Conservation (phyloP, 768 basidiomycete species). For the Xerocomus brunneocitrinus region DNA sequence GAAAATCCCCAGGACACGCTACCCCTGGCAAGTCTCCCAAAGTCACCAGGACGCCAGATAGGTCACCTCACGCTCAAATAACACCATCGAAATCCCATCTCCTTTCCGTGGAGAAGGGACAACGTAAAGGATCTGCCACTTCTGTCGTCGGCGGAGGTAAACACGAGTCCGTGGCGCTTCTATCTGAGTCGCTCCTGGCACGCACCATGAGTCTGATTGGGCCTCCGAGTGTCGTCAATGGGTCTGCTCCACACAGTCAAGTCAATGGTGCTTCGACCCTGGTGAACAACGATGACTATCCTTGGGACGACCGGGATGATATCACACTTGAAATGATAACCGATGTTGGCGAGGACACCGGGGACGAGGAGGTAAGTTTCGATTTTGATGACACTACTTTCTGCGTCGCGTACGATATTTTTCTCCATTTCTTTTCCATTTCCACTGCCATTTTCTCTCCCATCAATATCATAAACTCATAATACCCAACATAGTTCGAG, state of each 20-base stretch:
- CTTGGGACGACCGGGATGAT: slow-evolving; percentile 40
- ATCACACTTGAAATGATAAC: slow-evolving; percentile 74
- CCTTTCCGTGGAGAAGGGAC: slow-evolving; percentile 13
- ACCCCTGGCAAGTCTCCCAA: slow-evolving; percentile 25
- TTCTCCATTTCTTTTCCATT: too few relatives aligned
- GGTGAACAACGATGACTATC: slow-evolving; percentile 18
- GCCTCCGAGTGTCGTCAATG: slow-evolving; percentile 18
- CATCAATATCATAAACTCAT: not conserved
- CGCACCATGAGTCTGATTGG: slow-evolving; percentile 11
- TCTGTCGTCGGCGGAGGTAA: slow-evolving; percentile 16
- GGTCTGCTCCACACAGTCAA: slow-evolving; percentile 17
- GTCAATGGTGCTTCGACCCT: slow-evolving; percentile 21
- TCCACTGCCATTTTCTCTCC: not conserved
- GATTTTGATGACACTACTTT: not conserved
- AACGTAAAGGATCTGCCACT: slow-evolving; percentile 19
- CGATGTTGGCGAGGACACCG: slow-evolving; percentile 48
- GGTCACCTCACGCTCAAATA: slow-evolving; percentile 15
- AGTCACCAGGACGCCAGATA: slow-evolving; percentile 18
- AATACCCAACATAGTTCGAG: slow-evolving; percentile 36
- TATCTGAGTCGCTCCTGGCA: slow-evolving; percentile 17
- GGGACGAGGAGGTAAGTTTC: slow-evolving; percentile 63
- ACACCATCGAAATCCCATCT: slow-evolving; percentile 19
- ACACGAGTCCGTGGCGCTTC: slow-evolving; percentile 11
- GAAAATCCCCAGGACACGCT: slow-evolving; percentile 18
- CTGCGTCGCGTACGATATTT: too few relatives aligned